Base-by-base conservation (phyloP, 2,329 filamentous ascomycete species). In the Volutella citrinella region DNA sequence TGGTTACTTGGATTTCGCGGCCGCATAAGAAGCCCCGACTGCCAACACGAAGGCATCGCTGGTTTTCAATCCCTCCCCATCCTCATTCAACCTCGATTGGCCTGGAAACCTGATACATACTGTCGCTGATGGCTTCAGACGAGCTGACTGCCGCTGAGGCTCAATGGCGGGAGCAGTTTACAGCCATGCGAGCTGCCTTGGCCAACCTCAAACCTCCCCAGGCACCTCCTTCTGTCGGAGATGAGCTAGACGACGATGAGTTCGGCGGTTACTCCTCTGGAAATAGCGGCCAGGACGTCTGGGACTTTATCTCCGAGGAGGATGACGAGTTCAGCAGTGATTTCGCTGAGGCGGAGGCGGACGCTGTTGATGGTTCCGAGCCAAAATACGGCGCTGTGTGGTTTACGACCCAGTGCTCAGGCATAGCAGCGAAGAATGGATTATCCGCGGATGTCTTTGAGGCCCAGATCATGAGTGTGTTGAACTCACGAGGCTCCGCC, bases 251-350 rank as follows among this genome's bases (percentile, higher is more conserved):
- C 26, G 81, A 86, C 42, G 79, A 87, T 8, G 82, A 87, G 20
- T 69, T 76, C 19, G 69, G 70, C 18, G 67, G 65, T 10, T 70
- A 71, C 44, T 72, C 68, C 2, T 76, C 73, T 3, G 77, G 77
- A 6, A 78, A 76, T 26, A 79, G 76, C 13, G 77, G 78, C 6
- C 85, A 91, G 38, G 89, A 96, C 62, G 82, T 96, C 9, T 96
- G 91, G 91, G 90, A 96, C 57, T 80, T 94, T 38, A 87, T 95
- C 54, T 88, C 82, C 39, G 84, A 90, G 31, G 74, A 75, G 30
- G 82, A 84, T 16, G 82, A 82, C 36, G 70, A 76, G 7, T 66
- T 76, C 56, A 83, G 77, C 52, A 83, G 80, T 49, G 85, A 86
- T 42, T 65, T 78, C 19, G 76, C 82, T 29, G 74, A 76, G 17